A percentile compares a stretch with the other conserved stretches of the same genome.
Evolutionary conservation across 2,329 filamentous ascomycete species (phyloP).

Genomic region (Paecilomyces dactylethromorphus): DNA sequence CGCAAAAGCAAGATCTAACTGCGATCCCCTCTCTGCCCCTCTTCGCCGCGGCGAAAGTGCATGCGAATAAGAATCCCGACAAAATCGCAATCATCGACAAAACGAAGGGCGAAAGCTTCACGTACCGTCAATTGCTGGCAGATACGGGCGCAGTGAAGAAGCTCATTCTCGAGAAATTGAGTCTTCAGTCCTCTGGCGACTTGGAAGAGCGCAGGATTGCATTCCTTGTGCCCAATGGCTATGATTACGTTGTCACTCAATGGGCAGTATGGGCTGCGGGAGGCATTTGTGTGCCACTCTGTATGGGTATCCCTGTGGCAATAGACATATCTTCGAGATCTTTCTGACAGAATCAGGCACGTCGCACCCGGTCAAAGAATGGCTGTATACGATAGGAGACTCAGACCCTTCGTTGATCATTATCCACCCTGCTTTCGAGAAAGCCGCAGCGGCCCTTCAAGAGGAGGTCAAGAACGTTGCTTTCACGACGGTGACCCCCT

Average conservation of each 20-base stretch:
- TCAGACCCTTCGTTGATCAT: conserved; percentile 37
- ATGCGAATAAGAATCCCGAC: conserved; percentile 22
- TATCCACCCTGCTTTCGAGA: conserved; percentile 32
- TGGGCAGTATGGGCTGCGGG: conserved; percentile 41
- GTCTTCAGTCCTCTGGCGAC: conserved; percentile 16
- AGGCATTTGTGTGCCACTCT: conserved; percentile 37
- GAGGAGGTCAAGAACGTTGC: conserved; percentile 19
- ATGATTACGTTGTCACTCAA: conserved; percentile 36
- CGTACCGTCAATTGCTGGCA: conserved; percentile 33
- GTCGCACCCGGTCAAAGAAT: conserved; percentile 35
- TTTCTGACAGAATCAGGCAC: conserved; percentile 22
- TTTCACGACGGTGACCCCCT: conserved; percentile 24
- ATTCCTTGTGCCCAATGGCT: conserved; percentile 34
- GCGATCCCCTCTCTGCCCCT: conserved; percentile 33
- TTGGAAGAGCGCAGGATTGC: conserved; percentile 33
- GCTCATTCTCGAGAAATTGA: conserved; percentile 26
- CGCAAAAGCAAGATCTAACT: conserved; percentile 8
- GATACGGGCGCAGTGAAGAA: conserved; percentile 31
- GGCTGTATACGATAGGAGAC: conserved; percentile 36
- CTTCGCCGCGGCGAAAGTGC: conserved; percentile 30
- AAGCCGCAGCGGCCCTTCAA: conserved; percentile 24
- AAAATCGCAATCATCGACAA: conserved; percentile 35
- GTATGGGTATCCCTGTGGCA: conserved; percentile 19
- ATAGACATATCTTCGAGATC: conserved; percentile 2
- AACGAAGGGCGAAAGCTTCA: conserved; percentile 32